Evolutionary conservation across 2,329 filamentous ascomycete species (phyloP).

Genomic region (Cladosporium colombiae): DNA sequence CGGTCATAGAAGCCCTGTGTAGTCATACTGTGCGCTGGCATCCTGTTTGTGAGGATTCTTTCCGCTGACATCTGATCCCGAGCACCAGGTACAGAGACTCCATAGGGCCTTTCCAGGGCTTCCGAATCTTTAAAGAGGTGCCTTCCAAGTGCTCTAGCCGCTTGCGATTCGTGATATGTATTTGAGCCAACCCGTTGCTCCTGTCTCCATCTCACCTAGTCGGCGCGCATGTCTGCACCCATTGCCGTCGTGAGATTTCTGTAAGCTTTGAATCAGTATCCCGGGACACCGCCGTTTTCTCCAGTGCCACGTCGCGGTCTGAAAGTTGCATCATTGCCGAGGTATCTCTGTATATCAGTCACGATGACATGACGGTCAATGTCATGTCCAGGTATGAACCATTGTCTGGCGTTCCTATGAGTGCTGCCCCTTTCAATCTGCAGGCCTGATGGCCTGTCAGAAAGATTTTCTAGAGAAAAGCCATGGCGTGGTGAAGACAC

Average conservation of each 20-base stretch:
- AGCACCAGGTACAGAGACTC: slow-evolving; percentile 1
- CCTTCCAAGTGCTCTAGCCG: slow-evolving; percentile 4
- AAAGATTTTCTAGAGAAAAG: slow-evolving; percentile 13
- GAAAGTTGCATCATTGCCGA: slow-evolving; percentile 53
- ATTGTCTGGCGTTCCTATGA: slow-evolving; percentile 42
- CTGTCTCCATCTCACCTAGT: slow-evolving; percentile 49
- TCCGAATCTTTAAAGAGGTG: not conserved
- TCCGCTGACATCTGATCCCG: not conserved
- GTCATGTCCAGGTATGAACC: slow-evolving; percentile 52
- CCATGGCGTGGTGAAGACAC: not conserved
- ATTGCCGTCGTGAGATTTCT: slow-evolving; percentile 54
- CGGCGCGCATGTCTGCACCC: slow-evolving; percentile 51
- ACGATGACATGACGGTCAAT: slow-evolving; percentile 55
- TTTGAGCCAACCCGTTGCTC: slow-evolving; percentile 32
- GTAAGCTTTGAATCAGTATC: slow-evolving; percentile 55
- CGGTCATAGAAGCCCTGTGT: too few relatives aligned
- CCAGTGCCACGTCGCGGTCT: slow-evolving; percentile 48
- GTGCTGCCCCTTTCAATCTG: too few relatives aligned
- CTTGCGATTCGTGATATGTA: slow-evolving; percentile 16
- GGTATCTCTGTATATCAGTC: slow-evolving; percentile 54
- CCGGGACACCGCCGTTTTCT: slow-evolving; percentile 48
- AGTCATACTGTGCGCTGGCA: too few relatives aligned
- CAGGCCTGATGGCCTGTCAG: too few relatives aligned
- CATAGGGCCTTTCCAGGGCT: slow-evolving; percentile 7
- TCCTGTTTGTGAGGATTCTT: not conserved